phyloP scores from a whole-genome alignment of 1,139 yeast species.

The Petasospora fabianii region DNA sequence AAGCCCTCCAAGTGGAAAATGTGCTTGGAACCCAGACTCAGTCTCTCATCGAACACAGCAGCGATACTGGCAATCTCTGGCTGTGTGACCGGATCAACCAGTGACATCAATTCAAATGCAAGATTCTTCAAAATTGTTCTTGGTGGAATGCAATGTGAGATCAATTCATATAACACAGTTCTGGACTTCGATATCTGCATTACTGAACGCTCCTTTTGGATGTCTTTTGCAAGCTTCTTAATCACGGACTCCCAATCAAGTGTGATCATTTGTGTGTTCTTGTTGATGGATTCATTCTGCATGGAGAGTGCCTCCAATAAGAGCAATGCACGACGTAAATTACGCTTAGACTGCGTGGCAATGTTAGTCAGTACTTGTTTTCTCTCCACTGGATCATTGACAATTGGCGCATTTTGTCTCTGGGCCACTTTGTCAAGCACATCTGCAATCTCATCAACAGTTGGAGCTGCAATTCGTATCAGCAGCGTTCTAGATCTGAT shows the following conservation, averaged over 20 bases:
- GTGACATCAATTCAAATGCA: slow-evolving; percentile 50
- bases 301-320: slow-evolving; percentile 82
- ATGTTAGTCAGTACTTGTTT: slow-evolving; percentile 45
- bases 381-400: slow-evolving; percentile 37
- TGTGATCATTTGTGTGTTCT: slow-evolving; percentile 44
- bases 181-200: slow-evolving; percentile 69
- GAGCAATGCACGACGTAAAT: slow-evolving; percentile 72
- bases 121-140: slow-evolving; percentile 68
- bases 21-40: slow-evolving; percentile 81
- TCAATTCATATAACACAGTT: slow-evolving; percentile 72
- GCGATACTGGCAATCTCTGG: slow-evolving; percentile 62
- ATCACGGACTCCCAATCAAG: slow-evolving; percentile 92
- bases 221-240: slow-evolving; percentile 55
- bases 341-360: slow-evolving; percentile 58
- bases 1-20: slow-evolving; percentile 95
- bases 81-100: slow-evolving; percentile 38
- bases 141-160: slow-evolving; percentile 93
- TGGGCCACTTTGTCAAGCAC: slow-evolving; percentile 55
- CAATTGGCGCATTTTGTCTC: slow-evolving; percentile 50
- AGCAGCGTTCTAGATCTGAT: slow-evolving; percentile 89
- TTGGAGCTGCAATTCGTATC: slow-evolving; percentile 83
- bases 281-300: slow-evolving; percentile 52
- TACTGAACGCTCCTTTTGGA: slow-evolving; percentile 63
- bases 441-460: slow-evolving; percentile 47
- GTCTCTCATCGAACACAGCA: slow-evolving; percentile 79